Evolutionary conservation across 495 filamentous ascomycete species (phyloP).

Genomic region (Trichoderma asperelloides): DNA sequence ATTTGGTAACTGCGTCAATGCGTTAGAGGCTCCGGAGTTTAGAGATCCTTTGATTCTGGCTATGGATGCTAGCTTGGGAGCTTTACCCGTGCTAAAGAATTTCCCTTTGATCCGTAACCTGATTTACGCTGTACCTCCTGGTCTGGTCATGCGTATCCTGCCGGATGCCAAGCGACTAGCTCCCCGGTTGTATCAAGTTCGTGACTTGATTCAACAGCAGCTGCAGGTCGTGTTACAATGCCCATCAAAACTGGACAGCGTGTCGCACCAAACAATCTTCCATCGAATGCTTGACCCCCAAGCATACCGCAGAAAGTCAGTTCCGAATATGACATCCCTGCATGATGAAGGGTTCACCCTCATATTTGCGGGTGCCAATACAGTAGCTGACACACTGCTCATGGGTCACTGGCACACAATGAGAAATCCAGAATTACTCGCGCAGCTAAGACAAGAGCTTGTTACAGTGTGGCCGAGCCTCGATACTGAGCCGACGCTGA

Average conservation of each 20-base stretch:
- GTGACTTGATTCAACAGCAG: constrained; percentile 15
- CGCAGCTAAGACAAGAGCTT: constrained; percentile 25
- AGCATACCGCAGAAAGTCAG: constrained; percentile 15
- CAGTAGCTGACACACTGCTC: constrained; percentile 27
- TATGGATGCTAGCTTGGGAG: constrained; percentile 19
- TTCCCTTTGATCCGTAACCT: constrained; percentile 21
- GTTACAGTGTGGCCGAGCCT: constrained; percentile 21
- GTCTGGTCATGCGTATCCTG: constrained; percentile 19
- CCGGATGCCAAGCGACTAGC: constrained; percentile 16
- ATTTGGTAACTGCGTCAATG: constrained; percentile 25
- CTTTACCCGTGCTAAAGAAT: constrained; percentile 24
- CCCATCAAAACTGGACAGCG: constrained; percentile 19
- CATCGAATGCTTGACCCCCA: constrained; percentile 25
- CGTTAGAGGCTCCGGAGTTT: constrained; percentile 24
- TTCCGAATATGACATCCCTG: constrained; percentile 17
- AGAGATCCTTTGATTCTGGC: constrained; percentile 23
- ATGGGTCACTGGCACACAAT: constrained; percentile 27
- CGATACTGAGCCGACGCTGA: constrained; percentile 17
- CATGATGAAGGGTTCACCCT: constrained; percentile 29
- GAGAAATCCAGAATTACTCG: constrained; percentile 15
- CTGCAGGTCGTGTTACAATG: constrained; percentile 11
- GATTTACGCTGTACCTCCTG: constrained; percentile 23
- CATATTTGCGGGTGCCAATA: constrained; percentile 35
- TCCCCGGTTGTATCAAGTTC: constrained; percentile 22
- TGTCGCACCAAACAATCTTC: constrained; percentile 30